Conservation (phyloP, 2,329 filamentous ascomycete species). For the Colletotrichum limetticola region DNA sequence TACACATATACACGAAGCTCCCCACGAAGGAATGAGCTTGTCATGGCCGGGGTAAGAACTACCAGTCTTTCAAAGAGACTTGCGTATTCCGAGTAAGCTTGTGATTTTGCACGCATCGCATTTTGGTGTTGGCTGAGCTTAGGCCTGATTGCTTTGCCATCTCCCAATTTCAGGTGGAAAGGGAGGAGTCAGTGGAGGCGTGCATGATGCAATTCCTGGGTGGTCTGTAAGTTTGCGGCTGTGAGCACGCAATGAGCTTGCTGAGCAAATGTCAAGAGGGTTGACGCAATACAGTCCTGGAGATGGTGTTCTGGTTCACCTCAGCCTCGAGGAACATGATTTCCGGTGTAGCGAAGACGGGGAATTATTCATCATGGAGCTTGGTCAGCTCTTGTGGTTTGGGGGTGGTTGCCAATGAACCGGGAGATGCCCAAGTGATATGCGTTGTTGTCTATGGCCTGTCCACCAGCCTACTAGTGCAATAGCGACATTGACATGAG, state of each 20-base stretch:
- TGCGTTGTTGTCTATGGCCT: neutral
- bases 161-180: neutral
- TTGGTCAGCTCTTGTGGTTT: constrained; percentile 6
- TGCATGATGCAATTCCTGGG: constrained; percentile 4
- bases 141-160: neutral
- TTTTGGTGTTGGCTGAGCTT: neutral
- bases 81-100: neutral
- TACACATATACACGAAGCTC: neutral
- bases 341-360: neutral
- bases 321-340: neutral
- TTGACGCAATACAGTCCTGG: constrained; percentile 4
- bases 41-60: neutral
- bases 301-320: constrained; percentile 7
- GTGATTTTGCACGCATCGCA: neutral
- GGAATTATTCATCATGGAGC: neutral
- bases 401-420: neutral
- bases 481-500: constrained; percentile 10
- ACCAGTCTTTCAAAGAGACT: neutral
- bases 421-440: neutral
- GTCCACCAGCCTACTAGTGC: neutral
- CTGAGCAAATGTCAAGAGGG: neutral
- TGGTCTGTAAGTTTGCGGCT: neutral
- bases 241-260: constrained; percentile 13
- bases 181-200: neutral
- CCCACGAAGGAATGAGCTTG: constrained; percentile 13